Conservation (phyloP, 352 stramenopile species). For the Phytophthora sojae region DNA sequence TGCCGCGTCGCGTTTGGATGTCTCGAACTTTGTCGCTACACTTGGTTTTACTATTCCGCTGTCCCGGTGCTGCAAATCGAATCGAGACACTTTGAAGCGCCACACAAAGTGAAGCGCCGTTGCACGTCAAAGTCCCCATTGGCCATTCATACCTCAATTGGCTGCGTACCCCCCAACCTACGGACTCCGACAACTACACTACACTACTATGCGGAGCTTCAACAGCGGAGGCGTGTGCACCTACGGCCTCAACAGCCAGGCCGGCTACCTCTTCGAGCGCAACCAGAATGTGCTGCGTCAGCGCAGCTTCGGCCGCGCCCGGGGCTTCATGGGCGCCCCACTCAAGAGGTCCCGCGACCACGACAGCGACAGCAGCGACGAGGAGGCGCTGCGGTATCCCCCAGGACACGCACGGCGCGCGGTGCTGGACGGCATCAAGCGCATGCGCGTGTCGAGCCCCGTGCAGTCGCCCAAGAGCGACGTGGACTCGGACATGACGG, state of each 20-base stretch:
- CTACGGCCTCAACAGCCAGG: conserved; percentile 49
- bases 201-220: conserved; percentile 33
- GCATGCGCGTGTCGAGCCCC: conserved; percentile 71
- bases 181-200: background rate
- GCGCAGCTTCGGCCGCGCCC: conserved; percentile 53
- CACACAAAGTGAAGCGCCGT: too few relatives aligned
- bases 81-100: conserved; percentile 9
- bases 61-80: conserved; percentile 9
- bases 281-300: conserved; percentile 52
- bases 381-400: conserved; percentile 8
- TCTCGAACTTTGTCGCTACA: conserved; percentile 11
- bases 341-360: conserved; percentile 55
- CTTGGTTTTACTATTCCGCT: conserved; percentile 8
- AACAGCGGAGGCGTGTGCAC: conserved; percentile 41
- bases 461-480: conserved; percentile 25
- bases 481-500: conserved; percentile 45
- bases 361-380: conserved; percentile 24
- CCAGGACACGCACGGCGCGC: conserved; percentile 9
- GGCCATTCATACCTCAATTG: conserved; percentile 34
- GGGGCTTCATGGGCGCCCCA: conserved; percentile 25
- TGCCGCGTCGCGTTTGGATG: conserved; percentile 6
- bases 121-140: too few relatives aligned
- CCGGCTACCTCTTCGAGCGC: conserved; percentile 54
- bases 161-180: conserved; percentile 7
- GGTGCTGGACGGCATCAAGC: conserved; percentile 73